Conservation (phyloP, 805 yeast genomes). For the Pichia rugopelliculosa region DNA sequence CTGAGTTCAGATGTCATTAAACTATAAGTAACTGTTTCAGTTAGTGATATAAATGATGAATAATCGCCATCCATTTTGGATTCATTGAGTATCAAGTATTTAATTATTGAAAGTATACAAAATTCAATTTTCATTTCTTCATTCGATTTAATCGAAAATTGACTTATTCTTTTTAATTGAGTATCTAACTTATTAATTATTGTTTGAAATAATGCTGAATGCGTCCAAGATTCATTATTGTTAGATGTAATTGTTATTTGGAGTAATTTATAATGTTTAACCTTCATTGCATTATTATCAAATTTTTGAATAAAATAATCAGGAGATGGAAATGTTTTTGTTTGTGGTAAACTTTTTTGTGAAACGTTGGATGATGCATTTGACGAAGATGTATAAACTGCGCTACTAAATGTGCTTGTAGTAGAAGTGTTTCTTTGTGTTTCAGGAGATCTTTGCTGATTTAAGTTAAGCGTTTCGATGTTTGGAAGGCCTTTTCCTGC, state of each 20-base stretch:
- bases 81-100: slow-evolving; percentile 56
- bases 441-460: neutral
- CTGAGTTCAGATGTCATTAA: slow-evolving; percentile 65
- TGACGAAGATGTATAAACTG: neutral
- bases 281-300: slow-evolving; percentile 32
- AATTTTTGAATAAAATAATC: slow-evolving; percentile 36
- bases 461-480: neutral
- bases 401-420: neutral
- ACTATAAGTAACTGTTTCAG: slow-evolving; percentile 63
- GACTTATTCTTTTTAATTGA: slow-evolving; percentile 49
- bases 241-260: slow-evolving; percentile 9
- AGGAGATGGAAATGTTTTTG: slow-evolving; percentile 25
- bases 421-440: neutral
- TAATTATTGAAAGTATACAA: slow-evolving; percentile 68
- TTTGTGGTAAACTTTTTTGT: neutral
- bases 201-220: neutral
- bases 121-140: slow-evolving; percentile 61
- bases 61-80: slow-evolving; percentile 56
- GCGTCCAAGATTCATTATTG: slow-evolving; percentile 28
- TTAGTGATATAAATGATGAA: slow-evolving; percentile 35
- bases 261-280: slow-evolving; percentile 32
- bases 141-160: slow-evolving; percentile 33
- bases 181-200: slow-evolving; percentile 58
- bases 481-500: slow-evolving; percentile 24
- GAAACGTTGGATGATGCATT: slow-evolving; percentile 1